A percentile compares a stretch with the other conserved stretches of the same genome.
phyloP scores from a whole-genome alignment of 106 monocot genomes.

The Posidonia australis region DNA sequence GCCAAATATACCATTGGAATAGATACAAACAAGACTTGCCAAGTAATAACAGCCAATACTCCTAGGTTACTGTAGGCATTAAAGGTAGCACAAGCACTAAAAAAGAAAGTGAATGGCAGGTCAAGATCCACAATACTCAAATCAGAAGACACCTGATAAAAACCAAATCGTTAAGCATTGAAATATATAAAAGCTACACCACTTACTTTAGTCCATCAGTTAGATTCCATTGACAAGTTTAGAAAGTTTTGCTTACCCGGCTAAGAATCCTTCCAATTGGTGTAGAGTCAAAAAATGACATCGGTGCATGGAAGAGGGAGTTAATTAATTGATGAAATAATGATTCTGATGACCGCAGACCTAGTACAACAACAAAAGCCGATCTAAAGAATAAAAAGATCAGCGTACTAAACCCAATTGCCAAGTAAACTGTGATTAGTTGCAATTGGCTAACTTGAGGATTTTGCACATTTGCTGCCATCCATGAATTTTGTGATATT shows the following conservation, averaged over 20 bases:
- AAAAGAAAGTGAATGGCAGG: constrained; percentile 66
- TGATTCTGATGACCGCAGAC: constrained; percentile 72
- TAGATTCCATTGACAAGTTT: background rate
- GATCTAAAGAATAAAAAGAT: constrained; percentile 65
- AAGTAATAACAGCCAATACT: constrained; percentile 64
- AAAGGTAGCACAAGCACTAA: constrained; percentile 51
- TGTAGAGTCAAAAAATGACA: constrained; percentile 92
- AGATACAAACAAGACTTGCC: constrained; percentile 74
- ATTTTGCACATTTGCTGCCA: constrained; percentile 86
- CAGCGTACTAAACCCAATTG: constrained; percentile 43
- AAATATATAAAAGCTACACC: too few species aligned
- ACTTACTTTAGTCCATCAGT: too few species aligned
- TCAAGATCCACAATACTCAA: constrained; percentile 90
- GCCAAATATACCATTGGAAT: constrained; percentile 53
- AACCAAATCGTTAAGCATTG: background rate
- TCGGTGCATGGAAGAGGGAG: constrained; percentile 84
- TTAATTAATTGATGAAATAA: constrained; percentile 67
- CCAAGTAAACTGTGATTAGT: constrained; percentile 61
- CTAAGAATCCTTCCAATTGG: constrained; percentile 91
- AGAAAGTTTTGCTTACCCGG: constrained; percentile 40
- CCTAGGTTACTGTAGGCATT: constrained; percentile 73
- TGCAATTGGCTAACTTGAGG: constrained; percentile 54
- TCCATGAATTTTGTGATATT: constrained; percentile 89
- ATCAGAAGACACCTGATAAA: constrained; percentile 83
- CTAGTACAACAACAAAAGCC: constrained; percentile 45